Conservation (phyloP, 768 basidiomycete genomes). For the Leccinum olivaceopallidum region DNA sequence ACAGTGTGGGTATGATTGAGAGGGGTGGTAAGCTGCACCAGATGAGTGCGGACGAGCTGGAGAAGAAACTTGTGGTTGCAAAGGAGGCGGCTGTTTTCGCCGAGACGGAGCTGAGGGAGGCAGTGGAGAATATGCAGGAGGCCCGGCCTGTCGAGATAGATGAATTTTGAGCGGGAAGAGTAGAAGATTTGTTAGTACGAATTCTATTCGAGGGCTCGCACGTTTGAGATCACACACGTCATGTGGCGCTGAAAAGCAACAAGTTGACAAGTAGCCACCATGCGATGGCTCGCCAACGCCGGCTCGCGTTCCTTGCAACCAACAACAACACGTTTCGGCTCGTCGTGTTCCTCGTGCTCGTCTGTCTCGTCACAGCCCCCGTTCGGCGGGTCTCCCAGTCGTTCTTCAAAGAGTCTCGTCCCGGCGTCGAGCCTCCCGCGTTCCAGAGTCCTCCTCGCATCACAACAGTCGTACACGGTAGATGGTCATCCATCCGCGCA, state of each 20-base stretch:
- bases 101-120: constrained; percentile 72
- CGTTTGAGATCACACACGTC: neutral
- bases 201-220: constrained; percentile 2
- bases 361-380: constrained; percentile 25
- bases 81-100: constrained; percentile 71
- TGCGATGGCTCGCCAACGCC: constrained; percentile 24
- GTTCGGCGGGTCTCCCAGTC: constrained; percentile 13
- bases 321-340: constrained; percentile 19
- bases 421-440: constrained; percentile 9
- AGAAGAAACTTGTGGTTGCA: constrained; percentile 69
- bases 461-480: constrained; percentile 24
- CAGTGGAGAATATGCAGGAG: constrained; percentile 67
- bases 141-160: constrained; percentile 49
- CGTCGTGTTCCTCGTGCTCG: constrained; percentile 22
- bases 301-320: constrained; percentile 4
- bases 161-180: constrained; percentile 25
- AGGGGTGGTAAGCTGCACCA: constrained; percentile 41
- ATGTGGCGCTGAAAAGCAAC: neutral
- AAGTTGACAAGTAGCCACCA: constrained; percentile 5
- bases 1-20: constrained; percentile 58
- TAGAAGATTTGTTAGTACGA: neutral
- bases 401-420: neutral
- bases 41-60: constrained; percentile 73
- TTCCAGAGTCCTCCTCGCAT: neutral
- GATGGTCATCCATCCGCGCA: constrained; percentile 34